These are phyloP conservation scores for Leavenworthia alabamica DNA, from an alignment of 345 rosid species.

Conservation along the genomic window DNA sequence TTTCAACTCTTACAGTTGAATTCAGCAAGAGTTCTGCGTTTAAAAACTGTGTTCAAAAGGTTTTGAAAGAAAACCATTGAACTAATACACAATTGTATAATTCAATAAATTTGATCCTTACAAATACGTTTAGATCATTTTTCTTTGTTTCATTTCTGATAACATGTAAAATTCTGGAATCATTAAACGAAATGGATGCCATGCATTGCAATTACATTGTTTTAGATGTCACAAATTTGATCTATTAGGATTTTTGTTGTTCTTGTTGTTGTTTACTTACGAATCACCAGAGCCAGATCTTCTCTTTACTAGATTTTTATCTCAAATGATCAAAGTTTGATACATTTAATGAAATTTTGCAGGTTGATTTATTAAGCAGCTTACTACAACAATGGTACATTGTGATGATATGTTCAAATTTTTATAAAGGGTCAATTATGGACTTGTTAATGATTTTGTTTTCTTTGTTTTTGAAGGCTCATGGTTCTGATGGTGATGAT, in stretches of 20 bases:
- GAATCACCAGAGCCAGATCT: too few relatives aligned
- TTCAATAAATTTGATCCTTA: background rate
- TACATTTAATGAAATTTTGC: too few relatives aligned
- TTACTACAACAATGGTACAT: too few relatives aligned
- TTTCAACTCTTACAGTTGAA: background rate
- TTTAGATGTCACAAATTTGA: background rate
- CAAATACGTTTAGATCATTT: background rate
- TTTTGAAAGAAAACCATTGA: background rate
- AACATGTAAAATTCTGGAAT: background rate
- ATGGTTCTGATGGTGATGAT: too few relatives aligned
- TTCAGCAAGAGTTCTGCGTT: background rate
- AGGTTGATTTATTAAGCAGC: too few relatives aligned
- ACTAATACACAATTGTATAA: background rate
- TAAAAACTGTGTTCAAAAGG: background rate
- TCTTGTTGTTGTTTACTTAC: too few relatives aligned
- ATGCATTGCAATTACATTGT: background rate
- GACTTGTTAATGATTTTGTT: too few relatives aligned
- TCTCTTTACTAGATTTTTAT: too few relatives aligned
- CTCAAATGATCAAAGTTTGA: too few relatives aligned
- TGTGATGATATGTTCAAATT: too few relatives aligned
- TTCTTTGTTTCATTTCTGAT: background rate
- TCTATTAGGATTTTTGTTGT: background rate
- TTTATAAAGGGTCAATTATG: too few relatives aligned
- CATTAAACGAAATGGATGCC: background rate
- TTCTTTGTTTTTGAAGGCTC: too few relatives aligned